Evolutionary conservation across 106 monocot genomes (phyloP).

Genomic region (Dioscorea zingiberensis): DNA sequence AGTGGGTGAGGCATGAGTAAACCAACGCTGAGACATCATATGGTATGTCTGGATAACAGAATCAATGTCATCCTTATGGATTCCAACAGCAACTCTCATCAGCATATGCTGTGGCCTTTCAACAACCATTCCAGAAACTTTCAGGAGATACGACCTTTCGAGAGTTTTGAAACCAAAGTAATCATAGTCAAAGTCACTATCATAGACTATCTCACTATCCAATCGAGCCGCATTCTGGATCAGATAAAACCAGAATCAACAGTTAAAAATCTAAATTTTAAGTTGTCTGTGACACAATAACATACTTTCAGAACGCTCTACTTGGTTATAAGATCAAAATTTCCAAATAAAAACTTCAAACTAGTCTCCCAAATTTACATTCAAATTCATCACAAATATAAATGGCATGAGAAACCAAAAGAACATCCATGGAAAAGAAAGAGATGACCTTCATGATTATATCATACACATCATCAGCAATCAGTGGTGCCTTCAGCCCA

Average conservation of each 20-base stretch:
- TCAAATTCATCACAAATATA: no score
- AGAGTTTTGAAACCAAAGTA: constrained; percentile 98
- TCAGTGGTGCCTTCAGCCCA: constrained; percentile 58
- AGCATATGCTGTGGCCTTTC: constrained; percentile 99
- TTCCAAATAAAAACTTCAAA: background rate
- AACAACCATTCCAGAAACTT: constrained; percentile 65
- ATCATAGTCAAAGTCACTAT: constrained; percentile 95
- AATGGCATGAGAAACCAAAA: no score
- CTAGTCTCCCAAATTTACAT: no score
- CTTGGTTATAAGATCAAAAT: no score
- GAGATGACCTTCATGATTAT: constrained; percentile 84
- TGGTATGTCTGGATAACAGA: constrained; percentile 83
- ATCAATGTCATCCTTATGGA: constrained; percentile 87
- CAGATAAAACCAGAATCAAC: background rate
- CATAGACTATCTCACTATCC: constrained; percentile 96
- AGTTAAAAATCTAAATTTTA: background rate
- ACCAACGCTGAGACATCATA: constrained; percentile 98
- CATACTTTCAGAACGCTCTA: background rate
- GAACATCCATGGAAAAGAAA: background rate
- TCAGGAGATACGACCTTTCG: constrained; percentile 93
- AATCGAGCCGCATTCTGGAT: constrained; percentile 80
- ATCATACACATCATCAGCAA: constrained; percentile 90
- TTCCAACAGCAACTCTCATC: constrained; percentile 95
- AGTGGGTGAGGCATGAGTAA: constrained; percentile 96
- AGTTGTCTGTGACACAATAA: background rate